Evolutionary conservation across 139 green algal genomes (phyloP), one percentile per base, ranked within the genome.

Genomic region (Picochlorum sp.): DNA sequence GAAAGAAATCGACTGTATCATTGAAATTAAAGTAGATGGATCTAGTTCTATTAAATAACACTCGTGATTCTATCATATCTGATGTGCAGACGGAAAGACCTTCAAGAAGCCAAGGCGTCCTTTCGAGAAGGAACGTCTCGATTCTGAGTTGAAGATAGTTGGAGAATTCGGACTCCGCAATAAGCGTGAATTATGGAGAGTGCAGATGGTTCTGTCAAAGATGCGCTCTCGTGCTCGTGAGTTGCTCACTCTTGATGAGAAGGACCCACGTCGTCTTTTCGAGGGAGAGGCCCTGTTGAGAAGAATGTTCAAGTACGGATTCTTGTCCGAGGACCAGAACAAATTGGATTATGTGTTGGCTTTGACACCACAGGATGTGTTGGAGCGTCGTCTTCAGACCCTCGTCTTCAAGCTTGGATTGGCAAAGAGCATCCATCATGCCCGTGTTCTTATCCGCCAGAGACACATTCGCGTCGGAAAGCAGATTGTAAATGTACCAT

Each of bases 311-410:
- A 85, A 88, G 64, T 99, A 99, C 65, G 94, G 92, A 51, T 85
- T 98, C 60, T 83, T 99, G 74, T 86, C 94, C 59, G 87, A 95
- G 82, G 76, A 54, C 34, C 89, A 98, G 85, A 90, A 96, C 84
- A 95, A 98, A 83, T 85, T 99, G 28, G 92, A 98, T 96, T 98
- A 97, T 83, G 94, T 98, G 68, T 84, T 99, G 57, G 86, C 94
- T 13, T 79, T 99, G 67, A 90, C 77, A 4, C 81, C 90, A 45
- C 73, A 90, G 26, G 80, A 87, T 71, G 88, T 94, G 72, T 69
- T 94, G 66, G 87, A 92, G 80, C 74, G 87, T 60, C 73, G 87
- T 56, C 78, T 95, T 61, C 92, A 99, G 85, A 99, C 94, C 20
- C 79, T 98, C 37, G 94, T 99, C 23, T 99, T 98, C 83, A 99